Percentiles rank a stretch among this genome's conserved stretches.
phyloP scores from a whole-genome alignment of 441 rosid species.

The Populus tomentosa region DNA sequence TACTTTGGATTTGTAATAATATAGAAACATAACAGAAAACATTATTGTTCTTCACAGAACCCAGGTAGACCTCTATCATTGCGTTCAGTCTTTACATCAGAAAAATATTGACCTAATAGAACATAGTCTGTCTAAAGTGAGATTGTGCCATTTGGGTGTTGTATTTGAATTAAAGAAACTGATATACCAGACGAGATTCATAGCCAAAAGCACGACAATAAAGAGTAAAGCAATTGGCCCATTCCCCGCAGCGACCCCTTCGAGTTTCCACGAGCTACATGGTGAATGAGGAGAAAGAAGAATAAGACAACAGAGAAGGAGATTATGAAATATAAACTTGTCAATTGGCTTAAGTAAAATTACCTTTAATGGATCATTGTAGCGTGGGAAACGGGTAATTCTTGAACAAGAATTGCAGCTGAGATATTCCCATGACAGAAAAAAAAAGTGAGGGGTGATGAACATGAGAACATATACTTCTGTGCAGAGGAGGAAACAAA shows the following conservation, averaged over 20 bases:
- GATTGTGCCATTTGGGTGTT: background rate
- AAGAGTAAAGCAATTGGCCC: constrained; percentile 97
- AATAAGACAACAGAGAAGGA: constrained; percentile 7
- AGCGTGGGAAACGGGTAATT: constrained; percentile 83
- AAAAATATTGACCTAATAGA: background rate
- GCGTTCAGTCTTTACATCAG: background rate
- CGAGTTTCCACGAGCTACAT: constrained; percentile 88
- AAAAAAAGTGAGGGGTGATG: constrained; percentile 5
- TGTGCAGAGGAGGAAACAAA: background rate
- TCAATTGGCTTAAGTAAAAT: constrained; percentile 8
- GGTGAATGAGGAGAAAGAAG: background rate
- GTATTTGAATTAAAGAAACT: constrained; percentile 6
- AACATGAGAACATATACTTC: constrained; percentile 8
- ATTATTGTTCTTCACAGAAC: too few species aligned
- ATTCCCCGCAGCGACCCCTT: constrained; percentile 95
- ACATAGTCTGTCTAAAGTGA: background rate
- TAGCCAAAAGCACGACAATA: constrained; percentile 90
- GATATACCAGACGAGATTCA: constrained; percentile 83
- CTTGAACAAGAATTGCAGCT: constrained; percentile 71
- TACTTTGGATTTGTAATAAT: background rate
- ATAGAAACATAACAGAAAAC: too few species aligned
- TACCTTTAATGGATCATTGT: constrained; percentile 90
- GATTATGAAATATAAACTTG: constrained; percentile 20
- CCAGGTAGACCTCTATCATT: background rate
- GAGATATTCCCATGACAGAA: constrained; percentile 20